Base-by-base conservation (phyloP, 495 filamentous ascomycete genomes). In the Rhizodiscina lignyota region DNA sequence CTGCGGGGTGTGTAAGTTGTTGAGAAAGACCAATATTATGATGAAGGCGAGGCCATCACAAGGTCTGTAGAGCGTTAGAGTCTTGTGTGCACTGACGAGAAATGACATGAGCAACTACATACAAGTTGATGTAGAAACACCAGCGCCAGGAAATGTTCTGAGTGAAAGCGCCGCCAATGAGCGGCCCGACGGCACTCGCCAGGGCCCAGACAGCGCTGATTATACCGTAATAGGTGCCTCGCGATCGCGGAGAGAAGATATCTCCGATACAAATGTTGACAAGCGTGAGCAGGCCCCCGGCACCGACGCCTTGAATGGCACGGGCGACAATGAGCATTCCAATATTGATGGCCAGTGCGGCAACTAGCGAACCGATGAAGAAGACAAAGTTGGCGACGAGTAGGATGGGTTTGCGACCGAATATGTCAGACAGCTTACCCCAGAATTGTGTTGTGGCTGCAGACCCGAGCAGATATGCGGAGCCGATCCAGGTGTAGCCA, bases 381-480 rank as follows among this genome's bases (percentile, higher is more conserved):
- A 93, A 94, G 18, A 82, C 52, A 17, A 62, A 56, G 27, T 77
- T 81, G 23, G 82, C 79, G 1, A 75, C 35, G 5, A 94, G 58
- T 31, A 92, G 60, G 34, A 89, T 76, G 2, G 68, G 72, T 48
- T 91, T 94, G 18, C 84, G 69, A 1, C 84, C 84, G 65, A 73
- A 91, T 37, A 93, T 87, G 48, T 92, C 84, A 43, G 69, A 76
- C 26, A 86, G 54, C 50, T 84, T 84, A n/a, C 79, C 82, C 81
- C 82, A 86, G 36, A 74, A 60, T 0, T 79, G 79, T 17, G 73
- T 72, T 20, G 69, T 68, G 2, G 80, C 70, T 1, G 75, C 64
- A 50, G 70, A 74, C 13, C 73, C 75, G 5, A 89, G 66, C 0
- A 69, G 41, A 45, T 63, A 71, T 1, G 66, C 56, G 17, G 54